These are phyloP conservation scores for Cystobasidium slooffiae DNA, from an alignment of 1,284 basidiomycete species.

Conservation along the genomic window DNA sequence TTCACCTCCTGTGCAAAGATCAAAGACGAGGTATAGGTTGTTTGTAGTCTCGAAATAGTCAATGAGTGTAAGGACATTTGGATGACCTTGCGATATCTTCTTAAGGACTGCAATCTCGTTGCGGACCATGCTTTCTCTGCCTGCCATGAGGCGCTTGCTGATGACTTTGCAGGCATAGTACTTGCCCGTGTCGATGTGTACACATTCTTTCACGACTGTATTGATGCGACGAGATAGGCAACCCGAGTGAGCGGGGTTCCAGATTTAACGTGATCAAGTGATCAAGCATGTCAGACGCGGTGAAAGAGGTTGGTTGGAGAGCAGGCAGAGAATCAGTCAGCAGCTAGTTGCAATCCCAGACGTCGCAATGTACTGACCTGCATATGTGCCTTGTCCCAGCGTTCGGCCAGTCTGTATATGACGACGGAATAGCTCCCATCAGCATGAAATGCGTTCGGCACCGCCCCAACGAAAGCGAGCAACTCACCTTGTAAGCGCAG, in stretches of 20 bases:
- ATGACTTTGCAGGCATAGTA: slow-evolving; percentile 88
- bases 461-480: neutral
- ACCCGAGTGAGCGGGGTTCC: neutral
- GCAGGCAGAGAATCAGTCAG: neutral
- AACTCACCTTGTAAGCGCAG: slow-evolving; percentile 41
- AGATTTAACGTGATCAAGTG: neutral
- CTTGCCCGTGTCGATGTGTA: slow-evolving; percentile 57
- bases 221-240: slow-evolving; percentile 51
- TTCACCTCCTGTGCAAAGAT: slow-evolving; percentile 96
- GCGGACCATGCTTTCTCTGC: slow-evolving; percentile 62
- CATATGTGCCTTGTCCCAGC: slow-evolving; percentile 30
- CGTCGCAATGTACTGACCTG: slow-evolving; percentile 7
- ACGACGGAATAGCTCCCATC: slow-evolving; percentile 8
- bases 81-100: slow-evolving; percentile 86
- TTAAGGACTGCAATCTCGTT: slow-evolving; percentile 98
- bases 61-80: slow-evolving; percentile 63
- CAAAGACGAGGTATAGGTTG: slow-evolving; percentile 84
- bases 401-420: slow-evolving; percentile 29
- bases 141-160: slow-evolving; percentile 93
- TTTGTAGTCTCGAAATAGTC: slow-evolving; percentile 92
- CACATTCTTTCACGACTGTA: slow-evolving; percentile 58
- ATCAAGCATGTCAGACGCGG: neutral
- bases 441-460: neutral
- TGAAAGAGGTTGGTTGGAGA: neutral
- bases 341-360: neutral